Evolutionary conservation across 1,139 yeast genomes (phyloP), one percentile per base, ranked within the genome.

Genomic region (Candida tetrigidarum): DNA sequence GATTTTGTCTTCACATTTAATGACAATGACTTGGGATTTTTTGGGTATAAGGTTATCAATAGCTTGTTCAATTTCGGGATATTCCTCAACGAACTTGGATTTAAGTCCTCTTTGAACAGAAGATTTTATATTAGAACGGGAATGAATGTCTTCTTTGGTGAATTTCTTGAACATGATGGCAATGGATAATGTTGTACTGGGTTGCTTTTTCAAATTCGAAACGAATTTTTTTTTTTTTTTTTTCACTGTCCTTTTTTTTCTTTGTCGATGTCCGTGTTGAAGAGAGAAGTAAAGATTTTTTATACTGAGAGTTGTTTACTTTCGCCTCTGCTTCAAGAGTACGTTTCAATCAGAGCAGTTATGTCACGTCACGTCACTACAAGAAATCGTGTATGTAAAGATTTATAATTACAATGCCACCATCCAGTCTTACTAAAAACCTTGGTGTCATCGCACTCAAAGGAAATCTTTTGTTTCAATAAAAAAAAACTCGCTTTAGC

Each of bases 101-200:
- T 88, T 88, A 54, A 92, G 75, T 7, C 88, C 87, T 65, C 97
- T 80, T 62, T 91, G 97, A 10, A 86, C 93, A 1, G 97, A 91
- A 1, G 97, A 89, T 67, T 92, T 92, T 65, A 91, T 86, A 62
- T 91, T 92, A 11, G 97, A 84, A 53, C 95, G 85, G 10, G 97
- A 86, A 59, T 90, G 96, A 42, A 91, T 79, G 60, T 91, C 97
- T 43, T 90, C 97, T 56, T 81, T 85, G 26, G 90, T 78, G 69
- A 91, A 90, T 64, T 90, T 89, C 63, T 71, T 77, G 55, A 80
- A 79, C 84, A 80, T 79, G 23, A n/a, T n/a, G n/a, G 14, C 5
- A 27, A 25, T 11, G 32, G 12, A 28, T 26, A 3, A 29, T 33
- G 27, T 5, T 23, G 38, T 26, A 9, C 10, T n/a, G n/a, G 6